Evolutionary conservation across 2,329 filamentous ascomycete genomes (phyloP).

Genomic region (Cercospora sojina): DNA sequence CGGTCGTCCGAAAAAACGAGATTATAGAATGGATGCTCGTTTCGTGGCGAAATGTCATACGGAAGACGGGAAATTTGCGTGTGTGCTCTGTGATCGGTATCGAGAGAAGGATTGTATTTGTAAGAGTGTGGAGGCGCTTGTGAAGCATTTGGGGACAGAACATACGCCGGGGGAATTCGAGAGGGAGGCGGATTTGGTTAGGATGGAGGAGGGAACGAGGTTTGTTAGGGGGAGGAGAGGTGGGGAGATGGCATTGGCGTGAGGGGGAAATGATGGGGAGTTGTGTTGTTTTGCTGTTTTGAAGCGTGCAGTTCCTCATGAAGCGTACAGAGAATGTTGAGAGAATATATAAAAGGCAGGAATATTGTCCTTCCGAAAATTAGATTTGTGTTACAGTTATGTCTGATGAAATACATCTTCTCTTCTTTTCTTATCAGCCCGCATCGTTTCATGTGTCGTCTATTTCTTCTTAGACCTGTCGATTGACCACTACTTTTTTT

Average conservation of each 20-base stretch:
- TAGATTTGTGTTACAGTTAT: not conserved
- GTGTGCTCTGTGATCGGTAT: slow-evolving; percentile 26
- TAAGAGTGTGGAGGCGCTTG: slow-evolving; percentile 26
- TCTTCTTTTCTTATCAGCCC: not conserved
- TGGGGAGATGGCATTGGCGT: slow-evolving; percentile 25
- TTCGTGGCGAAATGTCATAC: slow-evolving; percentile 30
- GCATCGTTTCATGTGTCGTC: too few relatives aligned
- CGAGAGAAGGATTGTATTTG: slow-evolving; percentile 28
- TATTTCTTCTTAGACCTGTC: not conserved
- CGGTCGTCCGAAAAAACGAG: slow-evolving; percentile 7
- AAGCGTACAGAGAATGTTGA: not conserved
- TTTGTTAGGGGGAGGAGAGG: slow-evolving; percentile 15
- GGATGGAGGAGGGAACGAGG: slow-evolving; percentile 23
- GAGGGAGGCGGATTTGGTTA: slow-evolving; percentile 26
- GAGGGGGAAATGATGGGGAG: not conserved
- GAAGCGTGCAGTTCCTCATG: not conserved
- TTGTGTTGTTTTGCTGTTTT: not conserved
- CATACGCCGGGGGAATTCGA: slow-evolving; percentile 31
- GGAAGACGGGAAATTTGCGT: slow-evolving; percentile 26
- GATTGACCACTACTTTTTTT: not conserved
- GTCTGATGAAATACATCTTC: not conserved
- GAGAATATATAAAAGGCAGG: not conserved
- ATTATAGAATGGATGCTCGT: slow-evolving; percentile 27
- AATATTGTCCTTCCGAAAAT: not conserved
- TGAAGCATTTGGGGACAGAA: slow-evolving; percentile 29